Evolutionary conservation across 1,139 yeast species (phyloP).

Genomic region (Nadsonia commutata): DNA sequence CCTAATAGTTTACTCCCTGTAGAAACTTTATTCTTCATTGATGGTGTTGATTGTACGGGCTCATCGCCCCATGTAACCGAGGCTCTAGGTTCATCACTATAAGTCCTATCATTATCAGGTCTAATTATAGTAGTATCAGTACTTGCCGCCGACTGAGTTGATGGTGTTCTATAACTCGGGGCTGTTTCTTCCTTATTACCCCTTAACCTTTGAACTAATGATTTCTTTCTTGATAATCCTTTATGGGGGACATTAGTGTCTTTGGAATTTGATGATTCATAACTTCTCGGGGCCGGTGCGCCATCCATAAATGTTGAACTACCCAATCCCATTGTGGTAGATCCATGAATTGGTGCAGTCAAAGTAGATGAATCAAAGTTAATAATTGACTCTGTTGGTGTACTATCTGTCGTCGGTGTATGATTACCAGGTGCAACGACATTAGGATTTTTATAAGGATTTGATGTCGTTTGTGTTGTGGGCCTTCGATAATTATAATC

Average conservation of each 20-base stretch:
- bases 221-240: conserved; percentile 38
- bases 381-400: conserved; percentile 3
- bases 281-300: conserved; percentile 65
- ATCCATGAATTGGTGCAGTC: conserved; percentile 70
- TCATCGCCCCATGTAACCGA: too few species aligned
- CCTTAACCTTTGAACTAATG: conserved; percentile 53
- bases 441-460: not conserved
- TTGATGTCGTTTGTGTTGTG: too few species aligned
- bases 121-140: conserved; percentile 4
- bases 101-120: conserved; percentile 6
- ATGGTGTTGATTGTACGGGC: conserved; percentile 2
- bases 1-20: conserved; percentile 38
- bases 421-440: not conserved
- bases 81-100: conserved; percentile 2
- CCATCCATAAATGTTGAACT: conserved; percentile 88
- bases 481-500: too few species aligned
- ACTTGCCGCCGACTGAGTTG: conserved; percentile 5
- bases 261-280: not conserved
- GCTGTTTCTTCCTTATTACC: conserved; percentile 11
- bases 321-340: conserved; percentile 75
- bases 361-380: conserved; percentile 53
- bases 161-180: conserved; percentile 11
- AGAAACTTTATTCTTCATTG: conserved; percentile 5
- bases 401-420: not conserved
- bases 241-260: conserved; percentile 23